Evolutionary conservation across 2,329 filamentous ascomycete genomes (phyloP), one percentile per base, ranked within the genome.

Genomic region (Apiospora aurea): DNA sequence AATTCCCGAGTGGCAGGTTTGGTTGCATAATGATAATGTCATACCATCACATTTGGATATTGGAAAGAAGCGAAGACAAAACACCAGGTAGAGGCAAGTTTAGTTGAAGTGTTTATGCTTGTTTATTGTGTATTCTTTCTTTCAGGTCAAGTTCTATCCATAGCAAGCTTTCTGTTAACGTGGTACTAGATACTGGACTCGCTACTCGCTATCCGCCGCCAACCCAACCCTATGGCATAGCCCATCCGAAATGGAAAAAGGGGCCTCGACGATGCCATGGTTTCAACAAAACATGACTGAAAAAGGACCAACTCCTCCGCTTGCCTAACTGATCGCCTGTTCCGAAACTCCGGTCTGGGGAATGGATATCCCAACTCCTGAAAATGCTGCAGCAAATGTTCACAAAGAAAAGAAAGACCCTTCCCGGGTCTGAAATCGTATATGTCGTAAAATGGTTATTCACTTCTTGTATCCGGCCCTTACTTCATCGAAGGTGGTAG

Each of bases 301-400:
- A 64, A 29, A 57, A 21, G 18, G 34, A 64, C 21, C 4, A 64
- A 64, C 57, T 64, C 57, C 57, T 64, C 57, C 57, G 57, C 57
- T 64, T 41, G 29, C 34, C 57, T 64, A 41, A 64, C 21, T 24
- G 57, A 64, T 64, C 18, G 57, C 29, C 57, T 41, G 34, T 41
- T 6, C 57, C 57, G 34, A 41, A 57, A 64, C 57, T 11, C 57
- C 57, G 18, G 24, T 64, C 34, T 64, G 57, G 34, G 57, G 34
- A 38, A 64, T 64, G 57, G 57, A 64, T 64, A 64, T 64, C 57
- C 57, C 57, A 64, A 64, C 57, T 41, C 57, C 57, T 64, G 57
- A 41, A 64, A 64, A 64, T 64, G 57, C 57, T 64, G 57, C 57
- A 24, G 57, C 57, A 64, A 64, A 64, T 41, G 41, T 41, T 64